These are phyloP conservation scores for Dactylonectria macrodidyma DNA, from an alignment of 2,329 filamentous ascomycete genomes.

Conservation along the genomic window DNA sequence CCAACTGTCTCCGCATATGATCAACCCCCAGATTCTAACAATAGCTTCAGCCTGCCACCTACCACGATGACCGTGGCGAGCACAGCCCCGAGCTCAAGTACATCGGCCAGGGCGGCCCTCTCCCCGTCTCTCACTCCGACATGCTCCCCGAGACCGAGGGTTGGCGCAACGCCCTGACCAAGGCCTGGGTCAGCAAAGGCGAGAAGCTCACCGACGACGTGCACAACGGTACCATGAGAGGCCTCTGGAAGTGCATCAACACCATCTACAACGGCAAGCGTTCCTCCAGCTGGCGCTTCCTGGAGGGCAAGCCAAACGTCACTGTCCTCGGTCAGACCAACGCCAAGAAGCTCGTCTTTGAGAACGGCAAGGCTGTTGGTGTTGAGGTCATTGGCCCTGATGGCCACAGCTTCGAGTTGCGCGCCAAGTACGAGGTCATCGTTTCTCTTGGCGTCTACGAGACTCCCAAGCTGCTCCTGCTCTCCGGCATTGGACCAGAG, in stretches of 20 bases:
- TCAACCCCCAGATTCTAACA: neutral
- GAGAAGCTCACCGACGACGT: slow-evolving; percentile 67
- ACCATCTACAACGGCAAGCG: slow-evolving; percentile 71
- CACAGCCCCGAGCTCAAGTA: slow-evolving; percentile 63
- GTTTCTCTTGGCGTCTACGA: slow-evolving; percentile 71
- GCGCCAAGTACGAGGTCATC: slow-evolving; percentile 64
- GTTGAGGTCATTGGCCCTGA: slow-evolving; percentile 60
- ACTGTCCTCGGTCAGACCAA: slow-evolving; percentile 63
- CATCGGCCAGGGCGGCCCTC: slow-evolving; percentile 66
- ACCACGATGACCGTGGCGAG: slow-evolving; percentile 67
- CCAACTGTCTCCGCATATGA: neutral
- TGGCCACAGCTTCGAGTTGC: slow-evolving; percentile 59
- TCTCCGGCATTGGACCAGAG: slow-evolving; percentile 73
- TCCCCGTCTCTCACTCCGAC: slow-evolving; percentile 69
- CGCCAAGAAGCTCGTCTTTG: slow-evolving; percentile 69
- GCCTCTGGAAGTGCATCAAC: slow-evolving; percentile 67
- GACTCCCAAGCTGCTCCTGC: slow-evolving; percentile 75
- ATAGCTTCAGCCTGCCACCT: slow-evolving; percentile 59
- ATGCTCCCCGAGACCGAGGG: slow-evolving; percentile 65
- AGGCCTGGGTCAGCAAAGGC: slow-evolving; percentile 69
- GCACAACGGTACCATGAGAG: slow-evolving; percentile 68
- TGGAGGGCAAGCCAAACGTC: slow-evolving; percentile 69
- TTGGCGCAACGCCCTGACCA: slow-evolving; percentile 65
- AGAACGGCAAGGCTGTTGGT: slow-evolving; percentile 60
- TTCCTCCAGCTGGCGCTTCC: slow-evolving; percentile 65